Conservation (phyloP, 176 grass and related monocot species). For the Miscanthus lutarioriparius region DNA sequence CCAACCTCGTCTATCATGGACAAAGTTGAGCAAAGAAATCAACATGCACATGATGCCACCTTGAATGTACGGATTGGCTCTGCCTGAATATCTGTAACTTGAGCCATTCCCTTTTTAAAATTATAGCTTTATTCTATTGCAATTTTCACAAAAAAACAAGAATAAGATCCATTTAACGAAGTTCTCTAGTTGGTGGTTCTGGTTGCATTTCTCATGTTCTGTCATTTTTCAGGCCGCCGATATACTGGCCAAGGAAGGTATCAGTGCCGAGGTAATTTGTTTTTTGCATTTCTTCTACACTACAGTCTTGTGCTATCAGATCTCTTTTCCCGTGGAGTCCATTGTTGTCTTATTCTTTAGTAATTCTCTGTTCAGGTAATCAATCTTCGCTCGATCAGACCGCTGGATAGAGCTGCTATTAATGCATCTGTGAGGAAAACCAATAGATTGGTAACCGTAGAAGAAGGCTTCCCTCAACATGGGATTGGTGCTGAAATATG, state of each 20-base stretch:
- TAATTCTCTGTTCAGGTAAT: conserved; percentile 67
- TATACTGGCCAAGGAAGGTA: conserved; percentile 92
- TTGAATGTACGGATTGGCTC: too few species aligned
- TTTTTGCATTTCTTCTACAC: conserved; percentile 10
- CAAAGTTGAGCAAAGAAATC: too few species aligned
- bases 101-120: background rate
- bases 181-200: background rate
- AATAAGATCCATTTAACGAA: background rate
- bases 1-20: too few species aligned
- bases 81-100: too few species aligned
- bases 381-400: conserved; percentile 93
- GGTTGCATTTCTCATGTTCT: conserved; percentile 20
- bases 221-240: conserved; percentile 81
- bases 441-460: conserved; percentile 80
- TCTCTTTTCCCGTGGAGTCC: background rate
- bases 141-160: background rate
- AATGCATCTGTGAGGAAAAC: conserved; percentile 98
- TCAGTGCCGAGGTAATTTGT: conserved; percentile 84
- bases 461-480: conserved; percentile 98
- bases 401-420: conserved; percentile 84
- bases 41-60: too few species aligned
- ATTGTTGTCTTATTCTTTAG: conserved; percentile 9
- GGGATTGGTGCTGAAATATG: conserved; percentile 96
- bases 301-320: background rate
- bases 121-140: background rate